Evolutionary conservation across 108 stramenopile genomes (phyloP).

Genomic region (Skeletonema marinoi): DNA sequence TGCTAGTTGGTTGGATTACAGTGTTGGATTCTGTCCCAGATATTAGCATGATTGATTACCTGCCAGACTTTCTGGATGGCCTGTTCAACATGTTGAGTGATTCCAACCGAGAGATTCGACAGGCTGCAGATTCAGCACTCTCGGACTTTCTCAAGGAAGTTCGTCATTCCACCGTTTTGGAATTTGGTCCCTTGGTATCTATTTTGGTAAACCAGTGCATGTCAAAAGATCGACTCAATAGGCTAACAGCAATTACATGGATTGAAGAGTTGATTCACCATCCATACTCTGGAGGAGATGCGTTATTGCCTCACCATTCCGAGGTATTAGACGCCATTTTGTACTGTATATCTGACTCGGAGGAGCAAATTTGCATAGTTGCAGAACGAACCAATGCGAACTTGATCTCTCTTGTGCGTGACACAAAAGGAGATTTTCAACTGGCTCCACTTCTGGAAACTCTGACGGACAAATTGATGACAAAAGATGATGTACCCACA

Average conservation of each 20-base stretch:
- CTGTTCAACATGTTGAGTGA: conserved; percentile 98
- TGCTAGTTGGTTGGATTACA: conserved; percentile 97
- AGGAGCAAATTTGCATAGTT: conserved; percentile 88
- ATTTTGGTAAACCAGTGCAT: conserved; percentile 95
- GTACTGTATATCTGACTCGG: conserved; percentile 90
- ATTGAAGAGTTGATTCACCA: conserved; percentile 93
- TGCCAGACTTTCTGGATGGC: conserved; percentile 96
- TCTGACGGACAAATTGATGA: conserved; percentile 82
- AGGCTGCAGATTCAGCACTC: conserved; percentile 88
- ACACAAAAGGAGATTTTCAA: conserved; percentile 76
- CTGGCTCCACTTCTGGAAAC: conserved; percentile 86
- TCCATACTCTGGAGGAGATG: conserved; percentile 90
- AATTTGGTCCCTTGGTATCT: conserved; percentile 94
- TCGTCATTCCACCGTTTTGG: conserved; percentile 79
- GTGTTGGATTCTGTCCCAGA: conserved; percentile 96
- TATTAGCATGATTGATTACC: conserved; percentile 94
- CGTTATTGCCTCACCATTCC: conserved; percentile 87
- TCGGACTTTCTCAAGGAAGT: conserved; percentile 91
- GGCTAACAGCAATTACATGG: conserved; percentile 96
- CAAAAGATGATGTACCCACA: conserved; percentile 91
- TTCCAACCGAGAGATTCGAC: conserved; percentile 93
- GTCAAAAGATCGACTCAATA: conserved; percentile 91
- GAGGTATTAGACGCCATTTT: conserved; percentile 92
- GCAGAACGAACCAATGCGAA: conserved; percentile 91
- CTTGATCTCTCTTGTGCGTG: conserved; percentile 82